Evolutionary conservation across 2,329 filamentous ascomycete species (phyloP).

Genomic region (Arthrobotrys conoides): DNA sequence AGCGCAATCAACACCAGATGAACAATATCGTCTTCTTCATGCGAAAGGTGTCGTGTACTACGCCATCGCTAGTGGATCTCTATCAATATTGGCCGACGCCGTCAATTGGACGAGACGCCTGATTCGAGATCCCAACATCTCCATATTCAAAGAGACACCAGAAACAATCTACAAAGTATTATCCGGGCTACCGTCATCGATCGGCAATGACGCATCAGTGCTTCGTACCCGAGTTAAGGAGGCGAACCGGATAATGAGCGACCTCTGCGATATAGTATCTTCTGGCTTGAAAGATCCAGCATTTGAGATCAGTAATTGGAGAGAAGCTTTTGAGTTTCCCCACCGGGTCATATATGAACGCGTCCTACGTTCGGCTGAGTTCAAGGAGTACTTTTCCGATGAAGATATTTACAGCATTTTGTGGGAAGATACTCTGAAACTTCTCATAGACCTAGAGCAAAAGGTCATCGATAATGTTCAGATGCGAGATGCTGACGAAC

Average conservation of each 20-base stretch:
- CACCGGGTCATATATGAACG: neutral
- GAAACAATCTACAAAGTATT: neutral
- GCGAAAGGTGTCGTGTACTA: neutral
- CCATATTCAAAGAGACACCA: neutral
- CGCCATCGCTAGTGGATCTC: slow-evolving; percentile 13
- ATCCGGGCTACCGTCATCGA: neutral
- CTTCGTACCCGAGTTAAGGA: neutral
- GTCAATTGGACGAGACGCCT: slow-evolving; percentile 24
- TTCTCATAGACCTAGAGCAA: slow-evolving; percentile 12
- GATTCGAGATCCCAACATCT: neutral
- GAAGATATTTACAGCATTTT: slow-evolving; percentile 32
- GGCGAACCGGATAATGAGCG: slow-evolving; percentile 18
- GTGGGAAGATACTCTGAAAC: slow-evolving; percentile 16
- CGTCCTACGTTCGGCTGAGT: neutral
- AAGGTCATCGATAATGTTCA: neutral
- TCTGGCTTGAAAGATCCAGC: slow-evolving; percentile 4
- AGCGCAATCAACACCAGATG: neutral
- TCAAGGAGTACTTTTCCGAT: slow-evolving; percentile 11
- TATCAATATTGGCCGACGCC: slow-evolving; percentile 9
- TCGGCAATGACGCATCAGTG: neutral
- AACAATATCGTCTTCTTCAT: neutral
- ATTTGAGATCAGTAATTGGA: neutral
- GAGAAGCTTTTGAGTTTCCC: neutral
- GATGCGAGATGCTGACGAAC: slow-evolving; percentile 3
- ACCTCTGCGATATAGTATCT: slow-evolving; percentile 11